A percentile compares a stretch with the other conserved stretches of the same genome.
Conservation (phyloP, 805 yeast species). For the Ogataea trehalophila region DNA sequence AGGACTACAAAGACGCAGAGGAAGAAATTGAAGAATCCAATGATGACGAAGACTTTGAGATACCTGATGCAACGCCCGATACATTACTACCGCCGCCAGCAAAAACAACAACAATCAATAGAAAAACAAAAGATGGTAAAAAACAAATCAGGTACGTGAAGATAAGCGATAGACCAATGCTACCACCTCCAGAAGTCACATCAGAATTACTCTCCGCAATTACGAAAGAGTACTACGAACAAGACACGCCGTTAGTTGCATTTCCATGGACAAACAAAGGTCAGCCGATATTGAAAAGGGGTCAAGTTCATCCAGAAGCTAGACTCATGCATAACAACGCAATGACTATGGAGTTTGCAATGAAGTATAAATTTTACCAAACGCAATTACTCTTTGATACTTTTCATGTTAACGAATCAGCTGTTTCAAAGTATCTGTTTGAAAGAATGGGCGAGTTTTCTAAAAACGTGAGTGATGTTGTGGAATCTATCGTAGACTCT, state of each 20-base stretch:
- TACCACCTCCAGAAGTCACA: not conserved
- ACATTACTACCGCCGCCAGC: not conserved
- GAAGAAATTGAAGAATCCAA: not conserved
- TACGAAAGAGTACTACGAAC: not conserved
- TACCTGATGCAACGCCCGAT: slow-evolving; percentile 1
- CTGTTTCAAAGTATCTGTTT: not conserved
- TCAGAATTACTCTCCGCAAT: not conserved
- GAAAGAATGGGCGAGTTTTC: not conserved
- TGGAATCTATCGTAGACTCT: no score
- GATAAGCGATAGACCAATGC: not conserved
- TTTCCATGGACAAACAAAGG: not conserved
- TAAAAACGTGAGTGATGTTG: not conserved
- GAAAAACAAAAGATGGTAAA: not conserved
- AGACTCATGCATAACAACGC: slow-evolving; percentile 4
- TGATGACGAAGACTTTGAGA: slow-evolving; percentile 6
- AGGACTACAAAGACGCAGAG: slow-evolving; percentile 1
- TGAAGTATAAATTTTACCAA: not conserved
- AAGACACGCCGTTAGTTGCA: not conserved
- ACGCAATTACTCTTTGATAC: not conserved
- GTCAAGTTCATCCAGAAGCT: not conserved
- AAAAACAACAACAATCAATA: not conserved
- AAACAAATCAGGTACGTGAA: not conserved
- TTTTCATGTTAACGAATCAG: not conserved
- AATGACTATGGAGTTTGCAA: not conserved
- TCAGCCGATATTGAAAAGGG: no score